Conservation (phyloP, 495 filamentous ascomycete species). For the Poronia punctata region DNA sequence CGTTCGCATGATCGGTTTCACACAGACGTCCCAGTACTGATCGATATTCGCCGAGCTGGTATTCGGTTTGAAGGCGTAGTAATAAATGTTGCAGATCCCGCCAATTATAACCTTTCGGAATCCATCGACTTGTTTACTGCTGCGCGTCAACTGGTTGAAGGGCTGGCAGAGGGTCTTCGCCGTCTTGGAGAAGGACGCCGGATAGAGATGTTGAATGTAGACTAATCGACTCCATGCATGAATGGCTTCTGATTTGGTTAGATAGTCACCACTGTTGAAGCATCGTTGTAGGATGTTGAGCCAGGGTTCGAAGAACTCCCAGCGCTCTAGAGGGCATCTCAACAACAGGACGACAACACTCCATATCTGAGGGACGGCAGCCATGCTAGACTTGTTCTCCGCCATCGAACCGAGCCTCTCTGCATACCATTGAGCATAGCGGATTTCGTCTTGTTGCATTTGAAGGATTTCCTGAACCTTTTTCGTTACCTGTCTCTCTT, state of each 20-base stretch:
- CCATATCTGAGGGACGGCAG: constrained; percentile 84
- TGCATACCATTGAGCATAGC: constrained; percentile 57
- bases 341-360: constrained; percentile 71
- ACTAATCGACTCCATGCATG: constrained; percentile 79
- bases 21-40: constrained; percentile 70
- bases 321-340: constrained; percentile 58
- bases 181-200: constrained; percentile 50
- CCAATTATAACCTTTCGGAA: constrained; percentile 54
- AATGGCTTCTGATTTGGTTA: constrained; percentile 69
- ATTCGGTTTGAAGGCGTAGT: constrained; percentile 76
- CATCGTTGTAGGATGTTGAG: constrained; percentile 70
- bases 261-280: constrained; percentile 70
- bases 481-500: constrained; percentile 55
- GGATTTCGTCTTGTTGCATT: constrained; percentile 44
- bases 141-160: constrained; percentile 63
- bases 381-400: constrained; percentile 51
- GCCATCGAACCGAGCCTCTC: constrained; percentile 66
- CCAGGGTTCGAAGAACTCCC: constrained; percentile 67
- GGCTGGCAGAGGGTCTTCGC: constrained; percentile 64
- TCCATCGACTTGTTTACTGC: constrained; percentile 50
- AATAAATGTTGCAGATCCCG: constrained; percentile 72
- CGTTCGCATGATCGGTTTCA: constrained; percentile 48
- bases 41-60: constrained; percentile 56
- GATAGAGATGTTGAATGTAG: constrained; percentile 57
- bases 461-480: constrained; percentile 62